Conservation (phyloP, 2,329 filamentous ascomycete genomes). For the Cordyceps cateniannulata region DNA sequence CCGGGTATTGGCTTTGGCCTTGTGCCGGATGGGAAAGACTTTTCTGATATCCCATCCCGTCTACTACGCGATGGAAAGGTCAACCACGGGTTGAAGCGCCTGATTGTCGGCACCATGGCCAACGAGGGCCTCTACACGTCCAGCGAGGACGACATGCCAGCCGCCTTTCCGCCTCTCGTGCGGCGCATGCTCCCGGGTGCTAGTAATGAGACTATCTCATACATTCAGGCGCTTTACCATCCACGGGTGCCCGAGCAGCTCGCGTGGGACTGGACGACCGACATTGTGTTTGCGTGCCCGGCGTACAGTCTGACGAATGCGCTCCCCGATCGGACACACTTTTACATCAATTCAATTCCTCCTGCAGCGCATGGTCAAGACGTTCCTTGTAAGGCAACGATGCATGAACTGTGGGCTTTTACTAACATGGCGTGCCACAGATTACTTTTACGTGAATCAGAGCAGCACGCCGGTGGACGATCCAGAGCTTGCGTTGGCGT, state of each 20-base stretch:
- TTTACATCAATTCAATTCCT: slow-evolving; percentile 15
- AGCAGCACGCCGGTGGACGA: slow-evolving; percentile 11
- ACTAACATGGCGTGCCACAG: slow-evolving; percentile 1
- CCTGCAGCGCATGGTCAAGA: slow-evolving; percentile 15
- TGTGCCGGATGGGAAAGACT: slow-evolving; percentile 14
- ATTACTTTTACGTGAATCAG: slow-evolving; percentile 14
- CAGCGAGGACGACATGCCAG: slow-evolving; percentile 13
- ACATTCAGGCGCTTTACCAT: slow-evolving; percentile 14
- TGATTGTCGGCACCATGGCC: slow-evolving; percentile 15
- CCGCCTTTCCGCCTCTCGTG: slow-evolving; percentile 13
- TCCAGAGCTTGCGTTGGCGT: slow-evolving; percentile 8
- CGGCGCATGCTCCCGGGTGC: slow-evolving; percentile 13
- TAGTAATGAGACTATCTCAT: slow-evolving; percentile 11
- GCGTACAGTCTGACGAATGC: slow-evolving; percentile 16
- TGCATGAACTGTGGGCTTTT: too few species aligned
- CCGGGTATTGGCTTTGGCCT: slow-evolving; percentile 17
- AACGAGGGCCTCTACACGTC: slow-evolving; percentile 15
- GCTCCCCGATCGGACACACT: not conserved
- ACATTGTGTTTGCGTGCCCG: slow-evolving; percentile 19
- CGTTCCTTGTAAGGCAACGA: slow-evolving; percentile 12
- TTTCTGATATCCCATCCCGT: slow-evolving; percentile 15
- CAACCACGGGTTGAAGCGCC: slow-evolving; percentile 8
- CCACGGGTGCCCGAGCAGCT: slow-evolving; percentile 14
- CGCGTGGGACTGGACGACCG: slow-evolving; percentile 21
- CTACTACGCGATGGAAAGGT: slow-evolving; percentile 10